phyloP scores from a whole-genome alignment of 2,329 filamentous ascomycete species.

The Cladophialophora immunda region DNA sequence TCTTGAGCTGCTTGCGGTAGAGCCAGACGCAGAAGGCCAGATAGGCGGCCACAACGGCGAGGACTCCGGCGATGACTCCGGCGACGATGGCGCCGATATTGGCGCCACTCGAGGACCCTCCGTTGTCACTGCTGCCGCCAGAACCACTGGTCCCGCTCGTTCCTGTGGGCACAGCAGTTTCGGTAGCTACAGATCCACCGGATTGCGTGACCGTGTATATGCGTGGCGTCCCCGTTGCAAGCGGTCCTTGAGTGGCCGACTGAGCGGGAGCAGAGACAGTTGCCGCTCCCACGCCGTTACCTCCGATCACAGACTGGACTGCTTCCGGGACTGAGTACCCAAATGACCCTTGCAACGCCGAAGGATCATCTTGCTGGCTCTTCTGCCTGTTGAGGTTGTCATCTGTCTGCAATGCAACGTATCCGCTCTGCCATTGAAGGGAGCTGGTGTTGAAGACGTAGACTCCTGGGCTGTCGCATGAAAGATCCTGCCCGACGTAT shows the following conservation, averaged over 20 bases:
- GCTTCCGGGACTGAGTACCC: constrained; percentile 75
- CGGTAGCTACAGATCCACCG: constrained; percentile 52
- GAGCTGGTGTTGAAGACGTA: constrained; percentile 80
- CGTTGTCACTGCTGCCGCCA: constrained; percentile 4
- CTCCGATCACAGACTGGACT: constrained; percentile 73
- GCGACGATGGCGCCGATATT: constrained; percentile 66
- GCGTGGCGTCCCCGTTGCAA: constrained; percentile 73
- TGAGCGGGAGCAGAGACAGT: constrained; percentile 71
- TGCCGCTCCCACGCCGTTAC: constrained; percentile 71
- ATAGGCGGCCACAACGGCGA: constrained; percentile 73
- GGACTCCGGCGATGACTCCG: constrained; percentile 70
- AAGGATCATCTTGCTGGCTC: constrained; percentile 61
- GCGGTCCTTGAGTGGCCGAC: constrained; percentile 71
- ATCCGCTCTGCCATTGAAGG: constrained; percentile 73
- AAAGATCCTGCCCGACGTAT: constrained; percentile 66
- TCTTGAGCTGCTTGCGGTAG: constrained; percentile 73
- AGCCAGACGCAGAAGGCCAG: constrained; percentile 81
- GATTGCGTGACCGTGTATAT: constrained; percentile 70
- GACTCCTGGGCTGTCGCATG: constrained; percentile 73
- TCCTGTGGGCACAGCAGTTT: constrained; percentile 49
- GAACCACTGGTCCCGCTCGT: constrained; percentile 57
- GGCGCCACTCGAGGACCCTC: constrained; percentile 45
- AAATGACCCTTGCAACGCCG: constrained; percentile 66
- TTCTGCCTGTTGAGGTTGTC: constrained; percentile 58
- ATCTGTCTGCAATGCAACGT: constrained; percentile 68